Conservation (phyloP, 164 flowering plant species). For the Vitis rotundifolia region DNA sequence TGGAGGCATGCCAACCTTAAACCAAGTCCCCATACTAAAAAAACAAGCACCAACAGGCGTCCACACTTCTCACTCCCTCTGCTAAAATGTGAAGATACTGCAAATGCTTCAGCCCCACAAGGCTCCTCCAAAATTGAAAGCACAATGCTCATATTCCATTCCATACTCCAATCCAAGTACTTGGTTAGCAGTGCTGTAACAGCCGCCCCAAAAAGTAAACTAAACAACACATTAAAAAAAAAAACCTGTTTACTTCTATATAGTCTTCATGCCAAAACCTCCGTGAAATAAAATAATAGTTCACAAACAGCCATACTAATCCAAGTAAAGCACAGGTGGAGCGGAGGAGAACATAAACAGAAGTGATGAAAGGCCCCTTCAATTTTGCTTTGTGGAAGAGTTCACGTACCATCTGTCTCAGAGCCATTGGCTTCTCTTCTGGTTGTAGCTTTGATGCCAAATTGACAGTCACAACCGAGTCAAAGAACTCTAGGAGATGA, state of each 20-base stretch:
- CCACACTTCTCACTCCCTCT: conserved; percentile 8
- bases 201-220: not conserved
- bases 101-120: conserved; percentile 11
- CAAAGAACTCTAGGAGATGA: conserved; percentile 17
- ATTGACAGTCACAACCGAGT: not conserved
- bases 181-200: conserved; percentile 3
- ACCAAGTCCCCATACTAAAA: conserved; percentile 10
- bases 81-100: not conserved
- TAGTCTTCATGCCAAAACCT: not conserved
- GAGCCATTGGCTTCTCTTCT: conserved; percentile 2
- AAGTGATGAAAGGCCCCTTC: conserved; percentile 16
- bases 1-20: conserved; percentile 6
- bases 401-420: conserved; percentile 7
- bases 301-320: not conserved
- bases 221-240: not conserved
- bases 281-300: not conserved
- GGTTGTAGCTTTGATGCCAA: conserved; percentile 12
- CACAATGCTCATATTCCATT: conserved; percentile 29
- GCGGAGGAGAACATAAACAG: conserved; percentile 10
- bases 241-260: no score
- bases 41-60: conserved; percentile 11
- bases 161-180: conserved; percentile 19
- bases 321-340: conserved; percentile 14
- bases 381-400: not conserved
- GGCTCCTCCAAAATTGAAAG: conserved; percentile 21